Evolutionary conservation across 2,329 filamentous ascomycete species (phyloP).

Genomic region (Fusarium mundagurra): DNA sequence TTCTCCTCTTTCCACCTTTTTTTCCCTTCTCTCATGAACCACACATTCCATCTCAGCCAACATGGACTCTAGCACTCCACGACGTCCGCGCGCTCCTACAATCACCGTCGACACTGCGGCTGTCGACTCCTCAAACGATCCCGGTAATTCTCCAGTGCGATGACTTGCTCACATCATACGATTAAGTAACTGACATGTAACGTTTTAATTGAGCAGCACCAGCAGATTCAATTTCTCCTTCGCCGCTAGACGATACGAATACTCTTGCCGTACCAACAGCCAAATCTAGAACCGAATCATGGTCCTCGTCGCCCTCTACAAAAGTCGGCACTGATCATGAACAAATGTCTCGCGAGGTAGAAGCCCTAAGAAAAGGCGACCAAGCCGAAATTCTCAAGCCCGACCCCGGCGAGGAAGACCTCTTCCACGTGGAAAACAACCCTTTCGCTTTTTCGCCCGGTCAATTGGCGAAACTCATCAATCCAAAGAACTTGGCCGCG

Average conservation of each 20-base stretch:
- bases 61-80: constrained; percentile 26
- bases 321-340: constrained; percentile 34
- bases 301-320: constrained; percentile 31
- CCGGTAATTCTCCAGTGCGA: constrained; percentile 38
- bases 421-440: constrained; percentile 78
- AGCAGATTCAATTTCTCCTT: constrained; percentile 28
- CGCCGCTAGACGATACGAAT: constrained; percentile 28
- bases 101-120: constrained; percentile 37
- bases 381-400: constrained; percentile 61
- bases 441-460: constrained; percentile 85
- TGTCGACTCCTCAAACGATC: constrained; percentile 22
- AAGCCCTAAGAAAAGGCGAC: constrained; percentile 31
- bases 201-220: neutral
- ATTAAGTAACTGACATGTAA: neutral
- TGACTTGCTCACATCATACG: neutral
- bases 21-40: neutral
- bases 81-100: constrained; percentile 31
- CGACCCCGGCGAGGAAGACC: constrained; percentile 76
- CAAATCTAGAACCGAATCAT: constrained; percentile 29
- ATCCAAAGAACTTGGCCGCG: constrained; percentile 83
- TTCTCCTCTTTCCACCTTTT: constrained; percentile 3
- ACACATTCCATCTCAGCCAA: neutral
- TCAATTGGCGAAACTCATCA: constrained; percentile 82
- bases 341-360: constrained; percentile 21
- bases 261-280: constrained; percentile 23